Base-by-base conservation (phyloP, 2,329 filamentous ascomycete genomes). In the Elsinoe ampelina region DNA sequence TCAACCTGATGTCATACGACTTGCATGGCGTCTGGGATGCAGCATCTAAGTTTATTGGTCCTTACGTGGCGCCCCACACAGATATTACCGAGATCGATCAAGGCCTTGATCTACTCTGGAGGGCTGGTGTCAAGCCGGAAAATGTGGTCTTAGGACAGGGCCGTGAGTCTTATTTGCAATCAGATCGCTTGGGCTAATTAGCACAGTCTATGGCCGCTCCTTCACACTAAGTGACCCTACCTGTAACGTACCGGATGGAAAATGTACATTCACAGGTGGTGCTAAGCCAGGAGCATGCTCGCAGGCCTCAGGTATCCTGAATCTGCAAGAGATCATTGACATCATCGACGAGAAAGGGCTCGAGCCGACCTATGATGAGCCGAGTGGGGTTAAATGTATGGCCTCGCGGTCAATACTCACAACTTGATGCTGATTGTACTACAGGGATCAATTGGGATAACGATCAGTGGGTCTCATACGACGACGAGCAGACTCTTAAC, bases 41-140 rank as follows among this genome's bases (percentile, higher is more conserved):
- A 0, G 19, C 61, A 0, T 64, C 63, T 56, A 43, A 59, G 54
- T 59, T 32, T 19, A 59, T 70, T 55, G 74, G 73, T 0, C 42
- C 65, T 0, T 65, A 64, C 11, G 63, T 72, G 3, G 59, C 67
- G 12, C 62, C 64, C 0, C 75, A 79, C 58, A 75, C 76, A 0
- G 77, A 79, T 59, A 55, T 78, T 0, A 75, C 74, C 1, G 75
- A 79, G 62, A 77, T 78, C 15, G 65, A 73, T 4, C 26, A 61
- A 0, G 67, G 68, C 0, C 48, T 76, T 0, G 69, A 77, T 2
- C 70, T 79, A 0, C 63, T 80, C 3, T 79, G 77, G 75, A 66
- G 74, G 6, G 72, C 69, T 30, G 61, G 71, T 19, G 63, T 81
- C 1, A 60, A 65, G 0, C 68, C 77, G 0, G 47, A 59, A 0